Evolutionary conservation across 805 yeast species (phyloP).

Genomic region (Saturnispora bothae): DNA sequence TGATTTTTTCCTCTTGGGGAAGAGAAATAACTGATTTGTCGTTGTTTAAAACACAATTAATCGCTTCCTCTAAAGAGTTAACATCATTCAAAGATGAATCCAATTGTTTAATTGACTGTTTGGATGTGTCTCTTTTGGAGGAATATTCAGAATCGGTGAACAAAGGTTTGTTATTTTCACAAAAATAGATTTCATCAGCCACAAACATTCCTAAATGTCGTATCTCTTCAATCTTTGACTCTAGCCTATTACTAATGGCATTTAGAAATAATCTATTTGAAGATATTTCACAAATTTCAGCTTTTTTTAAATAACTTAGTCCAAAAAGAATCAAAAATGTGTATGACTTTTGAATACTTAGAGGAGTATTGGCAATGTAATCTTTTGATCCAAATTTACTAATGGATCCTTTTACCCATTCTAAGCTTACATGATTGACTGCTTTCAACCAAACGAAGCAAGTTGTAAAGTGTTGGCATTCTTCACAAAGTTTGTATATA

Average conservation of each 20-base stretch:
- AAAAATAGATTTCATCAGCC: constrained; percentile 39
- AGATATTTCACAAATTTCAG: constrained; percentile 24
- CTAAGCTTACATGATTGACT: neutral
- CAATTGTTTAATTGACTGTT: constrained; percentile 1
- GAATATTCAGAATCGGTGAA: constrained; percentile 22
- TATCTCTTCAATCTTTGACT: constrained; percentile 34
- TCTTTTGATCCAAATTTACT: constrained; percentile 18
- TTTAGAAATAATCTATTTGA: constrained; percentile 32
- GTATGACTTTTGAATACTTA: constrained; percentile 34
- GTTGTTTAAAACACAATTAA: constrained; percentile 1
- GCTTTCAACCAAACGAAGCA: constrained; percentile 7
- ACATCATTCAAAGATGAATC: neutral
- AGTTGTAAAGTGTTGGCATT: neutral
- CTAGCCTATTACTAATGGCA: constrained; percentile 45
- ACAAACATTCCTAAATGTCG: constrained; percentile 46
- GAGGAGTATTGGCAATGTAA: constrained; percentile 26
- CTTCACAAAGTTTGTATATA: constrained; percentile 4
- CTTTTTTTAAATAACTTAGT: constrained; percentile 18
- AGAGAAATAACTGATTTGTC: neutral
- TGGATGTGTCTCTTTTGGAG: constrained; percentile 13
- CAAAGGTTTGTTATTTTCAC: constrained; percentile 22
- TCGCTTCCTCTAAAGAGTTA: constrained; percentile 8
- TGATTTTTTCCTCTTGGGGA: constrained; percentile 6
- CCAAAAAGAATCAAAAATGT: constrained; percentile 39
- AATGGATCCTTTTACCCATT: constrained; percentile 4